Conservation (phyloP, 1,284 basidiomycete genomes). For the Cerrena zonata region DNA sequence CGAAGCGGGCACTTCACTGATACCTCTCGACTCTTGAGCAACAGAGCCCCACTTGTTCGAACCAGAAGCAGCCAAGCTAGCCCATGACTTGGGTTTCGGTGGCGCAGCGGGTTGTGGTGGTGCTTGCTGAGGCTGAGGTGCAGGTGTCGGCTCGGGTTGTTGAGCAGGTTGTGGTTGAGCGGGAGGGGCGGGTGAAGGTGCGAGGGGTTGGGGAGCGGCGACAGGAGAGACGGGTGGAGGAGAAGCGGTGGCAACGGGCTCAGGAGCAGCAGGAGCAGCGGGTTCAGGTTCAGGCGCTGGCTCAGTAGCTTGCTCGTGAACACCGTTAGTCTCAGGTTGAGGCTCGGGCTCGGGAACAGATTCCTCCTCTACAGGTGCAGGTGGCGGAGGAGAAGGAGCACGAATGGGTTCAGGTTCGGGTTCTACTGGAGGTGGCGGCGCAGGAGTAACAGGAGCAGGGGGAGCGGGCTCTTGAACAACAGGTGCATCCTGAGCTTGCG, state of each 20-base stretch:
- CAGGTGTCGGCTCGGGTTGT: constrained; percentile 27
- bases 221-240: constrained; percentile 30
- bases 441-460: constrained; percentile 19
- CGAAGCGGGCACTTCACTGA: constrained; percentile 54
- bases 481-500: constrained; percentile 19
- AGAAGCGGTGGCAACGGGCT: constrained; percentile 31
- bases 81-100: constrained; percentile 76
- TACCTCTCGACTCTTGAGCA: constrained; percentile 66
- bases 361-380: constrained; percentile 29
- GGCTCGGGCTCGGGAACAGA: constrained; percentile 26
- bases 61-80: constrained; percentile 80
- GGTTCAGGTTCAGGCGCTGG: constrained; percentile 27
- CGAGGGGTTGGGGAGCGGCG: constrained; percentile 40
- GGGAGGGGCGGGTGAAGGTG: constrained; percentile 29
- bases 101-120: constrained; percentile 41
- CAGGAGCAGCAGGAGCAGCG: constrained; percentile 29
- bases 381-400: constrained; percentile 23
- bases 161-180: constrained; percentile 23
- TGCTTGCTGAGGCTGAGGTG: constrained; percentile 31
- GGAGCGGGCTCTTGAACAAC: constrained; percentile 18
- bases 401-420: constrained; percentile 28
- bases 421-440: constrained; percentile 26
- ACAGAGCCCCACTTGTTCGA: constrained; percentile 76
- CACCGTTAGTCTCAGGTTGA: constrained; percentile 23
- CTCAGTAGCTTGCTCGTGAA: constrained; percentile 27